Evolutionary conservation across 176 grass and related monocot species (phyloP).

Genomic region (Lolium perenne): DNA sequence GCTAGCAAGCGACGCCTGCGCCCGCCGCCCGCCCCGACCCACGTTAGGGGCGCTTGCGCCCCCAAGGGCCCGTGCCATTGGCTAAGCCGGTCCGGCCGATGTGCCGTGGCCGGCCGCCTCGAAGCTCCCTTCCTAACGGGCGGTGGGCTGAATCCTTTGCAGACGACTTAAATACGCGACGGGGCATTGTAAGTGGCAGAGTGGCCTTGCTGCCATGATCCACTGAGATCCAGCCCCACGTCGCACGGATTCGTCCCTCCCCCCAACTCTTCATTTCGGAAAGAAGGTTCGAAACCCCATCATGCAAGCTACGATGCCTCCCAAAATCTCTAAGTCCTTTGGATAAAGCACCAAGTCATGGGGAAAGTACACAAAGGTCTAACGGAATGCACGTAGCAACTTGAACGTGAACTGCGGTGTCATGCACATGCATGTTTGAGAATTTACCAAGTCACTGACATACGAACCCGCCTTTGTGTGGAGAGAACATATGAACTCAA

Average conservation of each 20-base stretch:
- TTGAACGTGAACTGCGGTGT: too few relatives aligned
- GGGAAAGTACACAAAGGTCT: too few relatives aligned
- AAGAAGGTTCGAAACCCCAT: too few relatives aligned
- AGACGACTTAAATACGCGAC: conserved; percentile 77
- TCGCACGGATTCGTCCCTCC: conserved; percentile 65
- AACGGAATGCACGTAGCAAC: too few relatives aligned
- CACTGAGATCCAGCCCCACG: conserved; percentile 60
- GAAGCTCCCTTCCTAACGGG: conserved; percentile 45
- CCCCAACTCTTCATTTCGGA: too few relatives aligned
- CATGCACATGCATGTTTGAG: too few relatives aligned
- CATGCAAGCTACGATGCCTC: too few relatives aligned
- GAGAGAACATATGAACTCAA: too few relatives aligned
- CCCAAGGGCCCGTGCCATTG: conserved; percentile 38
- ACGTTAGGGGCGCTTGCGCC: conserved; percentile 34
- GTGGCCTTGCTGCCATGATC: conserved; percentile 75
- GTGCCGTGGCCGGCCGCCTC: conserved; percentile 26
- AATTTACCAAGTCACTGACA: too few relatives aligned
- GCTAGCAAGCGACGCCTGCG: conserved; percentile 25
- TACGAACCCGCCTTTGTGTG: too few relatives aligned
- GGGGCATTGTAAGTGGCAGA: conserved; percentile 75
- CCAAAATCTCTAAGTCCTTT: too few relatives aligned
- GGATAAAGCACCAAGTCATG: too few relatives aligned
- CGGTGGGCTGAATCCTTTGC: conserved; percentile 66
- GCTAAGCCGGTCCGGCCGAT: conserved; percentile 1
- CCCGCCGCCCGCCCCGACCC: conserved; percentile 19